Conservation (phyloP, 2,329 filamentous ascomycete genomes). For the Sclerotinia subarctica region DNA sequence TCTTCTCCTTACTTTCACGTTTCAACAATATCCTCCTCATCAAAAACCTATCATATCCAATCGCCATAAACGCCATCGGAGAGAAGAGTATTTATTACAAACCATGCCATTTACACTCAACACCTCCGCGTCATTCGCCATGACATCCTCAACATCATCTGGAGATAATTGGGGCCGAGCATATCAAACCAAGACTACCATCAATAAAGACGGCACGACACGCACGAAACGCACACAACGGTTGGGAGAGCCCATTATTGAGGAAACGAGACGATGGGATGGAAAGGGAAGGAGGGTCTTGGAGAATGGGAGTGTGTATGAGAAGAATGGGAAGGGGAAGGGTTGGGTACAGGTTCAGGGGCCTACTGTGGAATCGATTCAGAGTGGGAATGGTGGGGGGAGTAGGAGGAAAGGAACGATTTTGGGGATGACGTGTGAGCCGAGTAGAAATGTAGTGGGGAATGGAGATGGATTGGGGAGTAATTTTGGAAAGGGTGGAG, state of each 20-base stretch:
- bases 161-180: conserved; percentile 16
- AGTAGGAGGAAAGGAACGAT: conserved; percentile 13
- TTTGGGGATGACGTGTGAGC: conserved; percentile 17
- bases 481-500: conserved; percentile 14
- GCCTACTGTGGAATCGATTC: conserved; percentile 9
- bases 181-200: conserved; percentile 7
- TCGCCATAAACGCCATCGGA: background rate
- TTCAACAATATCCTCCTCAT: background rate
- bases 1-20: background rate
- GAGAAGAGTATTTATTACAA: background rate
- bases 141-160: conserved; percentile 12
- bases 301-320: conserved; percentile 19
- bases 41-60: background rate
- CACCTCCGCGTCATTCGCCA: conserved; percentile 13
- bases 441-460: conserved; percentile 8
- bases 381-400: background rate
- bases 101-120: conserved; percentile 19
- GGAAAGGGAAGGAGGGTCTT: conserved; percentile 15
- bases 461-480: conserved; percentile 6
- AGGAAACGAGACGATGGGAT: conserved; percentile 20
- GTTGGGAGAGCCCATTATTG: conserved; percentile 14
- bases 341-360: conserved; percentile 17
- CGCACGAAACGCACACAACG: conserved; percentile 16
- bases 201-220: conserved; percentile 19
- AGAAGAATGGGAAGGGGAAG: conserved; percentile 20